Evolutionary conservation across 495 filamentous ascomycete species (phyloP).

Genomic region (Annulohypoxylon bovei): DNA sequence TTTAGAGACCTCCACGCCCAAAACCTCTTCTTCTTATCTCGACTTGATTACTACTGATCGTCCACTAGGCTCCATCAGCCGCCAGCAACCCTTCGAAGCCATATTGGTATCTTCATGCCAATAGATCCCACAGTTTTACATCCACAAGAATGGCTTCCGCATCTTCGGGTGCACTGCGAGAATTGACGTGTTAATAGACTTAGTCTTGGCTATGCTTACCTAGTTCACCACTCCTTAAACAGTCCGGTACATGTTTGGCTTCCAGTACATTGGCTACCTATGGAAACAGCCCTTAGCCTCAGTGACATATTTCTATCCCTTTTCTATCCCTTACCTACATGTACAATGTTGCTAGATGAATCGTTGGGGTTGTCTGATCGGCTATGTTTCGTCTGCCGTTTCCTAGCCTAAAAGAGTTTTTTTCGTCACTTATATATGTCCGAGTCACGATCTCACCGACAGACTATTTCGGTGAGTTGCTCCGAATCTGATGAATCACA

Average conservation of each 20-base stretch:
- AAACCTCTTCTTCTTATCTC: constrained; percentile 1
- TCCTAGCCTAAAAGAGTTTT: neutral
- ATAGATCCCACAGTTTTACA: constrained; percentile 20
- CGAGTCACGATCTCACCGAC: constrained; percentile 31
- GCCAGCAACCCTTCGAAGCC: constrained; percentile 5
- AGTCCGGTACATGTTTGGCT: constrained; percentile 18
- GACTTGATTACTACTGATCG: constrained; percentile 23
- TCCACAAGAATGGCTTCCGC: constrained; percentile 22
- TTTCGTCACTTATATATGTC: constrained; percentile 28
- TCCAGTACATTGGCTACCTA: constrained; percentile 13
- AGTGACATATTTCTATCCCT: constrained; percentile 21
- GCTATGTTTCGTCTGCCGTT: constrained; percentile 10
- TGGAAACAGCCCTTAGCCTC: constrained; percentile 3
- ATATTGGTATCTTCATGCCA: constrained; percentile 8
- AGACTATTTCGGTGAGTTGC: constrained; percentile 28
- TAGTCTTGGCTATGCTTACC: constrained; percentile 14
- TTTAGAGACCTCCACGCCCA: constrained; percentile 12
- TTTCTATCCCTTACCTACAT: constrained; percentile 19
- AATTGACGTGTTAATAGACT: constrained; percentile 28
- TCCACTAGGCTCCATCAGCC: constrained; percentile 15
- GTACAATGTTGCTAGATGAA: constrained; percentile 16
- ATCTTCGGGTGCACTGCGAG: constrained; percentile 35
- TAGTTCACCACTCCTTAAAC: constrained; percentile 19
- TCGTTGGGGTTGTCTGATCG: constrained; percentile 4
- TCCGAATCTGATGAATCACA: constrained; percentile 35